Base-by-base conservation (phyloP, 2,329 filamentous ascomycete genomes). In the Trichoderma hamatum region DNA sequence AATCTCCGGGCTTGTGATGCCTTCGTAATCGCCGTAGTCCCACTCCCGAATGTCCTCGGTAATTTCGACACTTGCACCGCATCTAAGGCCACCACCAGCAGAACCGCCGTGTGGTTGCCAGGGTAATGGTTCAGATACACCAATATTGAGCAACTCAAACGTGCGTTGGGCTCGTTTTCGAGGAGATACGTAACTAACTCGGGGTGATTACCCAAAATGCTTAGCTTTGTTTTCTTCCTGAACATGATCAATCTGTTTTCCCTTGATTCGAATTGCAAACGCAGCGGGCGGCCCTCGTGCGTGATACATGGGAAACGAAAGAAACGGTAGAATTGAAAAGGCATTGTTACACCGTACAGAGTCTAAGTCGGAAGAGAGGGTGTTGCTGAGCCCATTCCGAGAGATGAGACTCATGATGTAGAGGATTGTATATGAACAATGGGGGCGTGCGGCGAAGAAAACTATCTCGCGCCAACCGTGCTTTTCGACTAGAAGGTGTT, bases 21-120 rank as follows among this genome's bases (percentile, higher is more conserved):
- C 93, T 81, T 97, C 93, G 76, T 96, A 97, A 73, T 91, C 87
- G 55, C 92, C 93, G 76, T 97, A 96, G 80, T 96, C 90, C 93
- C 93, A 96, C 78, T 96, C 92, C 19, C 91, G 86, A 68, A 96
- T 88, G 70, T 89, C 89, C 63, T 92, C 86, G 1, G 90, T 92
- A 71, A 93, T 81, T 74, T 92, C 84, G 26, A 94, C 84, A 30
- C 82, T 81, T 9, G 91, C 90, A 16, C 81, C 75, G 63, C 89
- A 92, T 30, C 81, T 78, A 30, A 85, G 81, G 11, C 75, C 75
- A 34, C 80, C 78, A 28, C 78, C 76, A 1, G 77, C 72, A 16
- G 75, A 70, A 2, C 75, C 73, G 67, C 84, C 83, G 70, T 86
- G 84, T 19, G 80, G 74, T 39, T 85, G 78, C 93, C 93, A 97